These are phyloP conservation scores for Taiozyma sp. DNA, from an alignment of 1,139 yeast species.

Conservation along the genomic window DNA sequence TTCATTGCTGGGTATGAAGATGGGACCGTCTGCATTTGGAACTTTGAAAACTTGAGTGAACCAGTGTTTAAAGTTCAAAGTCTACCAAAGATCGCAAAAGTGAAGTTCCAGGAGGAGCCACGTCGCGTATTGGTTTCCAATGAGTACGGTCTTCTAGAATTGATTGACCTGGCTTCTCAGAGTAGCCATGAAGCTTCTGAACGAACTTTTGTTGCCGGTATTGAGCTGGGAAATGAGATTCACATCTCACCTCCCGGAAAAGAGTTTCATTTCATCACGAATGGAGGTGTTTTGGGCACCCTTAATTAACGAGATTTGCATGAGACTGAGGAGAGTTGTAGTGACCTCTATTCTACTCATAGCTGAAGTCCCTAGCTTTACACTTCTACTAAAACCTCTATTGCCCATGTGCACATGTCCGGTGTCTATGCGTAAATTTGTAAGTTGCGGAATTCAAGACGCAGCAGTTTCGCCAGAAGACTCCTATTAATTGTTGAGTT, in stretches of 20 bases:
- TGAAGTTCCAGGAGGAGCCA: not conserved
- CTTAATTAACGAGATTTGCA: not conserved
- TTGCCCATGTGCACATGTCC: too few relatives aligned
- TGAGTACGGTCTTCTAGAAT: not conserved
- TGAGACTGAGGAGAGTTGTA: not conserved
- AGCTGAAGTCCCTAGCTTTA: not conserved
- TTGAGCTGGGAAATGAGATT: not conserved
- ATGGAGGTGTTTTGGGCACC: not conserved
- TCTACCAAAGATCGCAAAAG: not conserved
- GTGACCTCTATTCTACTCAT: not conserved
- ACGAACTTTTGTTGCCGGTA: not conserved
- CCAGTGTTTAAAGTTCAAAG: not conserved
- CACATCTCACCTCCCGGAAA: not conserved
- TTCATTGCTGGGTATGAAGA: conserved; percentile 40
- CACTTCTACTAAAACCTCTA: not conserved
- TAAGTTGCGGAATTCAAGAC: not conserved
- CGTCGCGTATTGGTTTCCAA: not conserved
- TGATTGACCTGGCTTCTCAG: not conserved
- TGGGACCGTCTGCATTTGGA: conserved; percentile 41
- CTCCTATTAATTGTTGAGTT: too few relatives aligned
- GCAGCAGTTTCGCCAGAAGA: not conserved
- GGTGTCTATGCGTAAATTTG: too few relatives aligned
- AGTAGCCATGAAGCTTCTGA: not conserved
- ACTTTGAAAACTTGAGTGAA: conserved; percentile 10
- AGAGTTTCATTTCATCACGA: not conserved